These are phyloP conservation scores for Chlorencoelia australis DNA, from an alignment of 2,329 filamentous ascomycete species.

Conservation along the genomic window DNA sequence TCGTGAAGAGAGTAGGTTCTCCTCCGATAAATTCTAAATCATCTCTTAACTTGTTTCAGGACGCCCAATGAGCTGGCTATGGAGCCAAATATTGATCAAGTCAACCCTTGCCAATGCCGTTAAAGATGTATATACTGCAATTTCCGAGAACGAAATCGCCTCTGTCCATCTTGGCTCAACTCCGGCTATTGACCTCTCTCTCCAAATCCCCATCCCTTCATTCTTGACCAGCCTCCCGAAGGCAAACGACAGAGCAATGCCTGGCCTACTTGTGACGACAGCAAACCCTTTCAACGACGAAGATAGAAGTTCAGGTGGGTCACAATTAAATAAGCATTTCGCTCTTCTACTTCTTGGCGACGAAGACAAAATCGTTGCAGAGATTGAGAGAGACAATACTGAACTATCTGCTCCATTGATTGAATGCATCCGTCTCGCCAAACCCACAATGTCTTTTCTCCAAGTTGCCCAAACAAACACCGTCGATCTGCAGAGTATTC, in stretches of 20 bases:
- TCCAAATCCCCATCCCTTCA: slow-evolving; percentile 54
- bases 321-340: slow-evolving; percentile 74
- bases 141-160: slow-evolving; percentile 78
- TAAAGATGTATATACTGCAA: slow-evolving; percentile 69
- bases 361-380: slow-evolving; percentile 60
- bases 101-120: slow-evolving; percentile 78
- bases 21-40: slow-evolving; percentile 3
- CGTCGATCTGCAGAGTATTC: slow-evolving; percentile 70
- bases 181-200: slow-evolving; percentile 49
- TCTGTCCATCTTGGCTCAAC: slow-evolving; percentile 61
- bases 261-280: slow-evolving; percentile 78
- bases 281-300: slow-evolving; percentile 65
- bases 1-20: slow-evolving; percentile 46
- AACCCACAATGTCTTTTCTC: slow-evolving; percentile 55
- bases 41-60: slow-evolving; percentile 25
- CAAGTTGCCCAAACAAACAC: slow-evolving; percentile 63
- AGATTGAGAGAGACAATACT: slow-evolving; percentile 68
- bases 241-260: slow-evolving; percentile 57
- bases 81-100: slow-evolving; percentile 58
- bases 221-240: slow-evolving; percentile 63
- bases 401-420: slow-evolving; percentile 68
- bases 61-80: slow-evolving; percentile 48
- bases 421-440: slow-evolving; percentile 70
- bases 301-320: slow-evolving; percentile 55
- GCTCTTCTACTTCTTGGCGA: slow-evolving; percentile 77